These are phyloP conservation scores for Eragrostis curvula DNA, from an alignment of 176 grass and related monocot genomes.

Conservation along the genomic window DNA sequence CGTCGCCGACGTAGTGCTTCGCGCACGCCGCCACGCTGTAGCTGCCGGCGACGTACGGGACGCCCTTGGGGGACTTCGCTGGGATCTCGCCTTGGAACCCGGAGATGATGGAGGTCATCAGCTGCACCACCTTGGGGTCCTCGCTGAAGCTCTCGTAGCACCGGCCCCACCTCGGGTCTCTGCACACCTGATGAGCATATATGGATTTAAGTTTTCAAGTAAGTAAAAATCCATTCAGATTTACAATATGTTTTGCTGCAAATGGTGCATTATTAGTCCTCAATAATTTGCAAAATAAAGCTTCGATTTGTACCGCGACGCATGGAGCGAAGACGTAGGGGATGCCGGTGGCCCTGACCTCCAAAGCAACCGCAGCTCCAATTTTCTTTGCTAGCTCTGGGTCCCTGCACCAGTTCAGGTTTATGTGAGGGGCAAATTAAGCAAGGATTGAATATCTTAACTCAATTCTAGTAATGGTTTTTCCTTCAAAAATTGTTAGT, in stretches of 20 bases:
- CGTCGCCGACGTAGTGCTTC: slow-evolving; percentile 78
- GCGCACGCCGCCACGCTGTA: slow-evolving; percentile 53
- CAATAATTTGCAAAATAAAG: neutral
- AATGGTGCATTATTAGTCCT: too few species aligned
- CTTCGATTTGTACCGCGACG: slow-evolving; percentile 52
- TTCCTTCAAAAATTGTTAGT: too few species aligned
- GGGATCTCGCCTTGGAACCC: slow-evolving; percentile 71
- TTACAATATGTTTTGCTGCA: too few species aligned
- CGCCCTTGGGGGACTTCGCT: slow-evolving; percentile 33
- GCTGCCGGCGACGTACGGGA: slow-evolving; percentile 52
- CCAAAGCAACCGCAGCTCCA: slow-evolving; percentile 72
- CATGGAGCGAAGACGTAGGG: slow-evolving; percentile 75
- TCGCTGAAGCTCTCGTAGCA: slow-evolving; percentile 87
- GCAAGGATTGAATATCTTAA: too few species aligned
- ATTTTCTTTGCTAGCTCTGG: slow-evolving; percentile 65
- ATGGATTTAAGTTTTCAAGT: too few species aligned
- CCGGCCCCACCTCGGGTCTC: slow-evolving; percentile 83
- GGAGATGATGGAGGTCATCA: slow-evolving; percentile 63
- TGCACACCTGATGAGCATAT: slow-evolving; percentile 57
- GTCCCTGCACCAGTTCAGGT: slow-evolving; percentile 36
- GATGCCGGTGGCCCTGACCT: slow-evolving; percentile 77
- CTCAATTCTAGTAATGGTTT: too few species aligned
- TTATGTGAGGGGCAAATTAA: neutral
- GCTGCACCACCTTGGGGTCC: slow-evolving; percentile 71
- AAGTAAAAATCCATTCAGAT: neutral